phyloP scores from a whole-genome alignment of 257 asterid species.

The Prunella vulgaris region DNA sequence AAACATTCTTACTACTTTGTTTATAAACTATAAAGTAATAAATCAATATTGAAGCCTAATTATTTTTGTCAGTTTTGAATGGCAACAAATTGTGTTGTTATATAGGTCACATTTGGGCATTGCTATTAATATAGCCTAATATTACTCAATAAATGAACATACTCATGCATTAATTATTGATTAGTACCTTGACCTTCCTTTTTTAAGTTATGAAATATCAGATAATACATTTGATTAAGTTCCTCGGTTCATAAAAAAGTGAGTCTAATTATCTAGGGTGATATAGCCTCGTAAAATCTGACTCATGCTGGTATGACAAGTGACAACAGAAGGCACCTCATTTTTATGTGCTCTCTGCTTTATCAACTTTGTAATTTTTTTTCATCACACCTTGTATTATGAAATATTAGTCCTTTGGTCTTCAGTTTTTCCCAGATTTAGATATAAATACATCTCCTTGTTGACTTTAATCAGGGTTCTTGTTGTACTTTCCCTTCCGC shows the following conservation, averaged over 20 bases:
- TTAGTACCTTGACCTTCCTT: neutral
- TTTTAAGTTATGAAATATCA: neutral
- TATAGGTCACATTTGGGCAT: conserved; percentile 9
- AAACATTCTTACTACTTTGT: neutral
- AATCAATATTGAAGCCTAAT: neutral
- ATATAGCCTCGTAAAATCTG: neutral
- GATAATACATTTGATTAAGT: neutral
- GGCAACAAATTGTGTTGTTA: neutral
- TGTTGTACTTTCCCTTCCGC: conserved; percentile 29
- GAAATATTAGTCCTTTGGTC: neutral
- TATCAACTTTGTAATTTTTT: neutral
- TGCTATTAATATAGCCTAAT: neutral
- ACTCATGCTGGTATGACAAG: neutral
- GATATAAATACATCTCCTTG: neutral
- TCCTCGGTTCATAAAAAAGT: neutral
- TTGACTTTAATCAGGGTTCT: conserved; percentile 36
- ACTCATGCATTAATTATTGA: neutral
- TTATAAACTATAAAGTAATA: neutral
- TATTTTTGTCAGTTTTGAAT: neutral
- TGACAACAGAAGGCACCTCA: neutral
- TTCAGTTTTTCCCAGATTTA: neutral
- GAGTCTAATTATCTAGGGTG: neutral
- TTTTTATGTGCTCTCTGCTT: neutral
- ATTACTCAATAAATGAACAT: neutral
- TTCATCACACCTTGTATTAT: conserved; percentile 5